Percentiles rank a stretch among this genome's conserved stretches.
phyloP scores from a whole-genome alignment of 2,329 filamentous ascomycete genomes.

The Pseudopithomyces maydicus region DNA sequence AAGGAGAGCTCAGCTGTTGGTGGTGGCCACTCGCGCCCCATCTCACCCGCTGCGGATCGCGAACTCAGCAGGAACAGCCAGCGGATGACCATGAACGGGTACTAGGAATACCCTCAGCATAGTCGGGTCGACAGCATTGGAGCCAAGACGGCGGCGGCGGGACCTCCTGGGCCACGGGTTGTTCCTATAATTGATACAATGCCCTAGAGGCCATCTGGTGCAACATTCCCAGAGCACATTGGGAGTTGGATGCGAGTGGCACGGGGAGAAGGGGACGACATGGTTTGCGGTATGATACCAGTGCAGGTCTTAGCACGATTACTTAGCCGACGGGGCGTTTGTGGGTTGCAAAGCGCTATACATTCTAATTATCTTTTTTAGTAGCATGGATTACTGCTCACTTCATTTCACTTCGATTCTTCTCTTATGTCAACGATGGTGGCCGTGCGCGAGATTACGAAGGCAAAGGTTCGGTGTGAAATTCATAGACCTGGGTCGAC shows the following conservation, averaged over 20 bases:
- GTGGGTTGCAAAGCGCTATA: conserved; percentile 9
- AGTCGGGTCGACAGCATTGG: conserved; percentile 38
- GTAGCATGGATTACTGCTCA: conserved; percentile 28
- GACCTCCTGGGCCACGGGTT: conserved; percentile 14
- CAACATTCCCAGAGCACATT: not conserved
- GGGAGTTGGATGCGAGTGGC: not conserved
- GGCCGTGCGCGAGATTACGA: conserved; percentile 22
- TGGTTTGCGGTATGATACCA: conserved; percentile 44
- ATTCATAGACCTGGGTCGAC: conserved; percentile 28
- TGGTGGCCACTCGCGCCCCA: conserved; percentile 78
- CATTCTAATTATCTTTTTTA: conserved; percentile 45
- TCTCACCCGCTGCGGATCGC: conserved; percentile 91
- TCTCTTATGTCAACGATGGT: conserved; percentile 38
- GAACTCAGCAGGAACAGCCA: conserved; percentile 97
- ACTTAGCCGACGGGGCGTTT: conserved; percentile 20
- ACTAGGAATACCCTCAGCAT: conserved; percentile 62
- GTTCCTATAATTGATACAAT: conserved; percentile 31
- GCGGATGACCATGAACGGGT: conserved; percentile 98
- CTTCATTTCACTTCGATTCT: conserved; percentile 30
- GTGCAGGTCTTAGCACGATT: conserved; percentile 41
- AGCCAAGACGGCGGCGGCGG: conserved; percentile 24
- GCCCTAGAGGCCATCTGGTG: conserved; percentile 13
- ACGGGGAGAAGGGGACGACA: conserved; percentile 2
- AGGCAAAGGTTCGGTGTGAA: conserved; percentile 8
- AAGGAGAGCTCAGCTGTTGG: conserved; percentile 96